phyloP scores from a whole-genome alignment of 345 rosid genomes.

The Crucihimalaya himalaica region DNA sequence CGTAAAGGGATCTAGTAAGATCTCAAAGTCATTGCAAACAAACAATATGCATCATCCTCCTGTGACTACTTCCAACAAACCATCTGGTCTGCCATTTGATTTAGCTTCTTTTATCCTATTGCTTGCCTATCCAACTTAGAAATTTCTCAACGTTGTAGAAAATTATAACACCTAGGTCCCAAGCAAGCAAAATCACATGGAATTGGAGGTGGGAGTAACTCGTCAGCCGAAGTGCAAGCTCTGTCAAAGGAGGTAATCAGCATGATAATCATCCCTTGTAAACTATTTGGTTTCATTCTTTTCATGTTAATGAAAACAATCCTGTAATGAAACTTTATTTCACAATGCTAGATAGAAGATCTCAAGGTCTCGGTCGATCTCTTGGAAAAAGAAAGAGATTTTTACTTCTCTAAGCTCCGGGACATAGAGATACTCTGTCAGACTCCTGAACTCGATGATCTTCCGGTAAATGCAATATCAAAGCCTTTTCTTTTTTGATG shows the following conservation, averaged over 20 bases:
- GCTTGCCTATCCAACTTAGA: neutral
- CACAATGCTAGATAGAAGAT: slow-evolving; percentile 56
- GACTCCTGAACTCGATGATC: slow-evolving; percentile 61
- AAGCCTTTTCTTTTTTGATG: neutral
- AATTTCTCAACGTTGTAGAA: neutral
- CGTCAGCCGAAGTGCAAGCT: slow-evolving; percentile 56
- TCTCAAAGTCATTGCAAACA: slow-evolving; percentile 74
- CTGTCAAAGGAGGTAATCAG: slow-evolving; percentile 78
- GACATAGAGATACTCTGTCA: slow-evolving; percentile 87
- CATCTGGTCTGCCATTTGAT: slow-evolving; percentile 11
- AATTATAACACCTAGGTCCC: slow-evolving; percentile 46
- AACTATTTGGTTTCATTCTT: neutral
- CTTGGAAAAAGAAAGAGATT: slow-evolving; percentile 89
- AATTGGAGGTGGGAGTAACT: slow-evolving; percentile 47
- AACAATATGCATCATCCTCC: slow-evolving; percentile 51
- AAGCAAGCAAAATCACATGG: slow-evolving; percentile 56
- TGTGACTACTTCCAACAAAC: slow-evolving; percentile 27
- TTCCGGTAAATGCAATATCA: slow-evolving; percentile 53
- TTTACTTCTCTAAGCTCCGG: slow-evolving; percentile 86
- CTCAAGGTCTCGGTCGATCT: slow-evolving; percentile 75
- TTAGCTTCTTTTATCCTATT: slow-evolving; percentile 7
- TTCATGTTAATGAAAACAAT: neutral
- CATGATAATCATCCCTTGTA: neutral
- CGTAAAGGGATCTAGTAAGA: slow-evolving; percentile 55
- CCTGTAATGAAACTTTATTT: slow-evolving; percentile 1